phyloP scores from a whole-genome alignment of 768 basidiomycete species.

The Phanerochaete sordida region DNA sequence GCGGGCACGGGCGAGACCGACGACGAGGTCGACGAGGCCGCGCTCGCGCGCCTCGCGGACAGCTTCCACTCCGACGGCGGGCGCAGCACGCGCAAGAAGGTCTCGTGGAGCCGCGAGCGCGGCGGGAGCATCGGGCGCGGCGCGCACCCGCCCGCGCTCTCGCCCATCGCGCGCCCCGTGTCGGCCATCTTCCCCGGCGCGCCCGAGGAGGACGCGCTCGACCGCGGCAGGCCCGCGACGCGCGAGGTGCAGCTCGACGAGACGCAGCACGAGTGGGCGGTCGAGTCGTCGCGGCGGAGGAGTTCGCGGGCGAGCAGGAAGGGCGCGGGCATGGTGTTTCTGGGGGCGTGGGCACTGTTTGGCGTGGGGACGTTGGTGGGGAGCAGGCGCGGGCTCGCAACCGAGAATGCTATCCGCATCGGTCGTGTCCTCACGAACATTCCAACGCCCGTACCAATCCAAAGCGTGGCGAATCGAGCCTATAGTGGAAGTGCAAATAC shows the following conservation, averaged over 20 bases:
- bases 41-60: conserved; percentile 57
- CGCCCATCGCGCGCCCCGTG: conserved; percentile 22
- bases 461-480: too few species aligned
- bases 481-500: too few species aligned
- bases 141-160: conserved; percentile 15
- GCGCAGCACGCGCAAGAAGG: conserved; percentile 44
- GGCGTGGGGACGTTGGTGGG: conserved; percentile 53
- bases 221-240: conserved; percentile 44
- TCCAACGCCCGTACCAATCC: neutral
- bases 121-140: conserved; percentile 44
- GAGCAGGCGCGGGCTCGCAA: conserved; percentile 23
- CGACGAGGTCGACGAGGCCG: conserved; percentile 45
- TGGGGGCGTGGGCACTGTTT: conserved; percentile 74
- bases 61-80: conserved; percentile 77
- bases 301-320: conserved; percentile 64
- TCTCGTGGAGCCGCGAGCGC: conserved; percentile 65
- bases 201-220: conserved; percentile 19
- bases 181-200: conserved; percentile 20
- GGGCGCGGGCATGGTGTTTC: conserved; percentile 77
- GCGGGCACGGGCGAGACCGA: conserved; percentile 34
- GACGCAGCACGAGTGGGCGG: conserved; percentile 21
- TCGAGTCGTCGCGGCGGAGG: conserved; percentile 18
- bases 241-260: conserved; percentile 30
- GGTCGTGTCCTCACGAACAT: conserved; percentile 45
- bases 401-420: conserved; percentile 29